Evolutionary conservation across 495 filamentous ascomycete species (phyloP).

Genomic region (Daldinia decipiens): DNA sequence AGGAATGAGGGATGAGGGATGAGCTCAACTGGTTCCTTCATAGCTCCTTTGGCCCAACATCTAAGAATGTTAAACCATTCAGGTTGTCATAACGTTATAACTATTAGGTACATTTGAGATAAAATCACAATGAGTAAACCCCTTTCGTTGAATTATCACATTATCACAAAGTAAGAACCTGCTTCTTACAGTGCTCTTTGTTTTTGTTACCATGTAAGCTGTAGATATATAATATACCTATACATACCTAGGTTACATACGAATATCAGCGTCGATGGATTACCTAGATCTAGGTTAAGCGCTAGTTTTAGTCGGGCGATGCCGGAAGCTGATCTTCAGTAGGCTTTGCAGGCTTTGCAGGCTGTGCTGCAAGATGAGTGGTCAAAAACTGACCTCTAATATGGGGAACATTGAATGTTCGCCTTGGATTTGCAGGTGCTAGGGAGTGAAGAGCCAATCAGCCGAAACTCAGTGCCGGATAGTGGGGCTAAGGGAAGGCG

Average conservation of each 20-base stretch:
- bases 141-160: no score
- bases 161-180: background rate
- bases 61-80: background rate
- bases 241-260: background rate
- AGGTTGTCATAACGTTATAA: background rate
- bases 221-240: background rate
- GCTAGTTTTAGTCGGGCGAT: constrained; percentile 38
- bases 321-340: constrained; percentile 41
- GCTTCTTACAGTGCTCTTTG: background rate
- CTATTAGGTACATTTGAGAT: background rate
- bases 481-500: constrained; percentile 10
- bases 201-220: background rate
- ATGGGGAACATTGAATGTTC: constrained; percentile 24
- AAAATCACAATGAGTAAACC: no score
- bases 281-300: constrained; percentile 38
- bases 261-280: background rate
- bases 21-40: constrained; percentile 13
- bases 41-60: constrained; percentile 6
- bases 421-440: constrained; percentile 35
- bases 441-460: constrained; percentile 32
- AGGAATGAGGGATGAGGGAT: constrained; percentile 17
- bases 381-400: constrained; percentile 10
- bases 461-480: constrained; percentile 2
- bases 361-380: constrained; percentile 30
- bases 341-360: constrained; percentile 36